Evolutionary conservation across 2,329 filamentous ascomycete species (phyloP).

Genomic region (Plenodomus tracheiphilus): DNA sequence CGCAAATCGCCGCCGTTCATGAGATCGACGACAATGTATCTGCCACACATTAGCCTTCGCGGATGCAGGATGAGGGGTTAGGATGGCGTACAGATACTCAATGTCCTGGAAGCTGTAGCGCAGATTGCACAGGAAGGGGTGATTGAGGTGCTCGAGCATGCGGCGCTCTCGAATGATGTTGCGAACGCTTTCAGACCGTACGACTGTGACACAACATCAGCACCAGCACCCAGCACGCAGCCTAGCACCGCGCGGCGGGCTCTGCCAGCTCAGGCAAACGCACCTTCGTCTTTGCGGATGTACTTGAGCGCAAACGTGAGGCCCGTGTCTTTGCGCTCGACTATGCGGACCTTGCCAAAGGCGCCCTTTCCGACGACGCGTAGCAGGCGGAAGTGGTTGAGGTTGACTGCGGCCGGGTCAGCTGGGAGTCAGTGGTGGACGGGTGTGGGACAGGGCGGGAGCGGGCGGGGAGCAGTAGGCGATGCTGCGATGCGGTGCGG

Average conservation of each 20-base stretch:
- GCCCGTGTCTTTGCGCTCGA: conserved; percentile 93
- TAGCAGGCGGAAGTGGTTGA: conserved; percentile 94
- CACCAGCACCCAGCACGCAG: conserved; percentile 11
- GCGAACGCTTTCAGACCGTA: conserved; percentile 94
- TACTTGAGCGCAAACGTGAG: conserved; percentile 97
- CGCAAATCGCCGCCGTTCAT: conserved; percentile 97
- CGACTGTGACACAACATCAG: conserved; percentile 63
- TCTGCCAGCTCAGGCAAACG: conserved; percentile 33
- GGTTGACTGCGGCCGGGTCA: conserved; percentile 68
- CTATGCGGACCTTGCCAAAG: conserved; percentile 98
- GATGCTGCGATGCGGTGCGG: too few relatives aligned
- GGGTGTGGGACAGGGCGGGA: background rate
- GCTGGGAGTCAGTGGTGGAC: conserved; percentile 2
- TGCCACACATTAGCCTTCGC: conserved; percentile 39
- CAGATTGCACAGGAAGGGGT: conserved; percentile 97
- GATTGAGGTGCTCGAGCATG: conserved; percentile 97
- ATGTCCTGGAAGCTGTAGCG: conserved; percentile 99
- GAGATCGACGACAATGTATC: conserved; percentile 91
- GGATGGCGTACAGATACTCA: conserved; percentile 83
- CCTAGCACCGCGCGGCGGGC: too few relatives aligned
- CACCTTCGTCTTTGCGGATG: conserved; percentile 97
- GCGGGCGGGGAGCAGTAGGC: background rate
- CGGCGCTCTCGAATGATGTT: conserved; percentile 97
- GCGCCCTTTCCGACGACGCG: conserved; percentile 96
- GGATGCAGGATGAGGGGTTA: background rate